Conservation (phyloP, 495 filamentous ascomycete species). For the Darksidea phi region DNA sequence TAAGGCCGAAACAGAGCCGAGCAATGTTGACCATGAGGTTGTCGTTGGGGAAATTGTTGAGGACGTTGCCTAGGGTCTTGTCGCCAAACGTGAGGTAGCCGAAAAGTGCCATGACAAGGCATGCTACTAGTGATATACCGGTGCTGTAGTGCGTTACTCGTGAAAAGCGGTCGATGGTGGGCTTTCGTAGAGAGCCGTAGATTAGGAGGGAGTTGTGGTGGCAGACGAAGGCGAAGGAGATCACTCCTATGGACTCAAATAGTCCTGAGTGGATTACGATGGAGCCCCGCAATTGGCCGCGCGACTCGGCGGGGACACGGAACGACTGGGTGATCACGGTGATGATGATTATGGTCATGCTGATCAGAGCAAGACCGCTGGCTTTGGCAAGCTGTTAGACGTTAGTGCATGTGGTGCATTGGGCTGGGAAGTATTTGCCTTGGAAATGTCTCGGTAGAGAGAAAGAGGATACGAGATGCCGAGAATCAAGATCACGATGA, state of each 20-base stretch:
- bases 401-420: slow-evolving; percentile 36
- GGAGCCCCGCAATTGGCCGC: slow-evolving; percentile 64
- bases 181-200: slow-evolving; percentile 90
- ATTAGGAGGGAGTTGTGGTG: slow-evolving; percentile 96
- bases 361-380: slow-evolving; percentile 82
- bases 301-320: slow-evolving; percentile 64
- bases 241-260: slow-evolving; percentile 94
- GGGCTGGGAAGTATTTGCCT: slow-evolving; percentile 55
- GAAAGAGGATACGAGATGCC: slow-evolving; percentile 89
- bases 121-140: slow-evolving; percentile 80
- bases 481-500: slow-evolving; percentile 82
- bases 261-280: slow-evolving; percentile 78
- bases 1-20: slow-evolving; percentile 86
- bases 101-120: slow-evolving; percentile 79
- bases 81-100: slow-evolving; percentile 93
- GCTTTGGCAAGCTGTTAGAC: slow-evolving; percentile 80
- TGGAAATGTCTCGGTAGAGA: slow-evolving; percentile 94
- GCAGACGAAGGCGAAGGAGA: slow-evolving; percentile 94
- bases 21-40: slow-evolving; percentile 93
- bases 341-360: slow-evolving; percentile 84
- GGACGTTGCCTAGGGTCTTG: slow-evolving; percentile 86
- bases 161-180: slow-evolving; percentile 91
- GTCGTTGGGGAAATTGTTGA: slow-evolving; percentile 92
- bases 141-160: slow-evolving; percentile 91
- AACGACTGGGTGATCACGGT: slow-evolving; percentile 86